These are phyloP conservation scores for Blastocladiella britannica DNA, from an alignment of 192 early-diverging fungal genomes.

Conservation along the genomic window DNA sequence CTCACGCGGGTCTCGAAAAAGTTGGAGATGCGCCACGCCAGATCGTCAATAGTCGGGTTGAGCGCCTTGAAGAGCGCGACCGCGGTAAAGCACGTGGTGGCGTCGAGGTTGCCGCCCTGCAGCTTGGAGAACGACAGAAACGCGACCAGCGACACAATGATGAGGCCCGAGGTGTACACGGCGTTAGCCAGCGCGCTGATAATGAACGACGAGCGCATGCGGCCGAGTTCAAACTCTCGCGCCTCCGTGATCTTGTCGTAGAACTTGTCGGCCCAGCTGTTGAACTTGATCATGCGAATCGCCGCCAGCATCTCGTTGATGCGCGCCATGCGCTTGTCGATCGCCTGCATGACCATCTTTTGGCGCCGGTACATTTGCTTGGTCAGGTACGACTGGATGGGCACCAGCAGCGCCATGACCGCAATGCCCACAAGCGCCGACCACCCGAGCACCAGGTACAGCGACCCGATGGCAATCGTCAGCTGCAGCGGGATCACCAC, in stretches of 20 bases:
- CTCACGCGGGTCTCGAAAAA: neutral
- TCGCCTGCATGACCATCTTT: slow-evolving; percentile 24
- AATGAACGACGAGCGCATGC: slow-evolving; percentile 24
- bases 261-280: slow-evolving; percentile 66
- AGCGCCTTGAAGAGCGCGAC: slow-evolving; percentile 31
- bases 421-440: slow-evolving; percentile 62
- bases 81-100: slow-evolving; percentile 47
- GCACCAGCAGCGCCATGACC: slow-evolving; percentile 40
- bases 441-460: slow-evolving; percentile 58
- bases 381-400: slow-evolving; percentile 27
- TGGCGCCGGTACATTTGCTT: slow-evolving; percentile 27
- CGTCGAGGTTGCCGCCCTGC: slow-evolving; percentile 28
- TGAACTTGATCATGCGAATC: slow-evolving; percentile 84
- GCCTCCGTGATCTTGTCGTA: slow-evolving; percentile 37
- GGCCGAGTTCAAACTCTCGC: slow-evolving; percentile 40
- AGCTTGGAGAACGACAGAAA: slow-evolving; percentile 37
- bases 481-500: slow-evolving; percentile 45
- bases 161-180: slow-evolving; percentile 32
- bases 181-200: slow-evolving; percentile 33
- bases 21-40: neutral
- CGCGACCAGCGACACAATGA: slow-evolving; percentile 35
- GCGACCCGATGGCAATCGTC: slow-evolving; percentile 37
- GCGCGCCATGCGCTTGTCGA: slow-evolving; percentile 58
- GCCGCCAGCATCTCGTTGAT: slow-evolving; percentile 75
- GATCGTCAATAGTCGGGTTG: neutral